Conservation (phyloP, 331 rosid species). For the Dryas integrifolia region DNA sequence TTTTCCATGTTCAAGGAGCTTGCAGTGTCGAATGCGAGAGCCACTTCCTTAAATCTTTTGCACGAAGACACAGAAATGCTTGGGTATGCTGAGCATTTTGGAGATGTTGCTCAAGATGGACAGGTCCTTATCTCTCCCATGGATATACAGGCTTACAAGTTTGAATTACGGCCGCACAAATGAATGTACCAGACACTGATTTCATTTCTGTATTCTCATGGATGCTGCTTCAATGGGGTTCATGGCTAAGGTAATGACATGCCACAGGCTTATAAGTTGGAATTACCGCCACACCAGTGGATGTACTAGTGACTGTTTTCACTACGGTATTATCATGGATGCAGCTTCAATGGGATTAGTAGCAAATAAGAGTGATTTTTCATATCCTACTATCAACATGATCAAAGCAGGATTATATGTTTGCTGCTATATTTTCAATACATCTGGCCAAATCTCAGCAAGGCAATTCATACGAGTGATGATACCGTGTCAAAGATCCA, state of each 20-base stretch:
- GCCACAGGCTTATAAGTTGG: slow-evolving; percentile 70
- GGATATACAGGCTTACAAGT: slow-evolving; percentile 92
- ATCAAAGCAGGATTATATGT: slow-evolving; percentile 17
- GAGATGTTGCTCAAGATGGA: slow-evolving; percentile 67
- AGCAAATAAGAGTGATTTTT: slow-evolving; percentile 7
- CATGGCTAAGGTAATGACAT: slow-evolving; percentile 10
- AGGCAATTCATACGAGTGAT: neutral
- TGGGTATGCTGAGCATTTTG: slow-evolving; percentile 60
- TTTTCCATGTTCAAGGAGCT: slow-evolving; percentile 63
- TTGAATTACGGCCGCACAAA: slow-evolving; percentile 54
- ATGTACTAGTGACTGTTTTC: neutral
- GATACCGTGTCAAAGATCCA: slow-evolving; percentile 4
- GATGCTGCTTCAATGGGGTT: slow-evolving; percentile 10
- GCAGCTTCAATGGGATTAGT: slow-evolving; percentile 9
- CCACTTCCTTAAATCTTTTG: slow-evolving; percentile 76
- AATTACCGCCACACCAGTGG: slow-evolving; percentile 41
- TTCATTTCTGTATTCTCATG: slow-evolving; percentile 22
- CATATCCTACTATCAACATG: slow-evolving; percentile 23
- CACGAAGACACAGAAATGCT: slow-evolving; percentile 80
- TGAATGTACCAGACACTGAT: slow-evolving; percentile 10
- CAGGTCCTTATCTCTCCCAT: slow-evolving; percentile 69
- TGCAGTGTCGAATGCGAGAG: slow-evolving; percentile 49
- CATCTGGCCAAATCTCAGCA: slow-evolving; percentile 22
- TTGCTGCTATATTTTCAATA: slow-evolving; percentile 18
- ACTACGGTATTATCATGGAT: slow-evolving; percentile 14